phyloP scores from a whole-genome alignment of 805 yeast species.

The Ogataea pini region DNA sequence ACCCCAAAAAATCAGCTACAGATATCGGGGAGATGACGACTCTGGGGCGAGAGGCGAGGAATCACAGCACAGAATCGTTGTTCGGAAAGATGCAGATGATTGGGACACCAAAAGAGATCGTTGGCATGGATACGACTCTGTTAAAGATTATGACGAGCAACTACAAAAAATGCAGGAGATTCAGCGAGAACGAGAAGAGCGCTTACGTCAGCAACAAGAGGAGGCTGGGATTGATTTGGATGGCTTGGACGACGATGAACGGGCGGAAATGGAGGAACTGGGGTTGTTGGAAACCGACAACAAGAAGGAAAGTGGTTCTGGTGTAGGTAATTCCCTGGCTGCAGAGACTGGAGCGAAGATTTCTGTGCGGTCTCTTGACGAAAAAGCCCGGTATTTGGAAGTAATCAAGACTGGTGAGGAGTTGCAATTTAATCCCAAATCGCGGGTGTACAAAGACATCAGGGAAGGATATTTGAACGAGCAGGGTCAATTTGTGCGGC shows the following conservation, averaged over 20 bases:
- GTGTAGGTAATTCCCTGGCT: conserved; percentile 15
- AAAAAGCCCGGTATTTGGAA: conserved; percentile 69
- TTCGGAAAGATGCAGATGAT: conserved; percentile 36
- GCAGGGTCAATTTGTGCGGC: conserved; percentile 52
- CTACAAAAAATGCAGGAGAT: conserved; percentile 48
- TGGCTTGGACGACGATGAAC: conserved; percentile 43
- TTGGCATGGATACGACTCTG: conserved; percentile 76
- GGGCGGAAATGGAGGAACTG: conserved; percentile 42
- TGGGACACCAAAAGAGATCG: conserved; percentile 77
- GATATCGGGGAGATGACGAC: conserved; percentile 21
- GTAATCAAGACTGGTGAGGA: conserved; percentile 46
- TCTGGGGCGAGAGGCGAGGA: conserved; percentile 2
- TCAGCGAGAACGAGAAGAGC: conserved; percentile 44
- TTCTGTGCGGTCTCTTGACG: conserved; percentile 66
- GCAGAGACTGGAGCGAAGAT: conserved; percentile 31
- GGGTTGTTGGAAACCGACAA: conserved; percentile 34
- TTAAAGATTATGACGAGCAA: conserved; percentile 56
- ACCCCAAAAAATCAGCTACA: conserved; percentile 46
- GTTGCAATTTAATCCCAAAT: conserved; percentile 54
- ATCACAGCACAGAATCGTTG: conserved; percentile 14
- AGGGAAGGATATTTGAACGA: conserved; percentile 37
- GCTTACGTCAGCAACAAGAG: conserved; percentile 22
- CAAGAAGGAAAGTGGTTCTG: conserved; percentile 8
- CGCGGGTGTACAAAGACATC: conserved; percentile 41
- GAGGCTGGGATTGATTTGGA: conserved; percentile 3